Evolutionary conservation across 768 basidiomycete genomes (phyloP).

Genomic region (Hortiboletus flavorubellus): DNA sequence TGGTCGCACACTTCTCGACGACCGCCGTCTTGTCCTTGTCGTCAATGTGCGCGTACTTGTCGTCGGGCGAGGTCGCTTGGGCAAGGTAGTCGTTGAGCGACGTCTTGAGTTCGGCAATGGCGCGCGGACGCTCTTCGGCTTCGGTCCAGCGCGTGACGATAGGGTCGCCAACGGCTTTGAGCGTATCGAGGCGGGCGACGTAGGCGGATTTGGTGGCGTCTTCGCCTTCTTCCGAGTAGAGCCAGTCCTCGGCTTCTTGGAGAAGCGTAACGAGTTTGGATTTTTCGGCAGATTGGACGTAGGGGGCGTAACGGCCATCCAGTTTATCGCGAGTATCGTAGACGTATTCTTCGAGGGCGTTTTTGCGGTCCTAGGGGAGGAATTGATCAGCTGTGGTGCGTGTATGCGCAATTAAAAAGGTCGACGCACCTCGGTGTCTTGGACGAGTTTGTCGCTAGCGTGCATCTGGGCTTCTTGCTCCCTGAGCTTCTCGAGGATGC

Average conservation of each 20-base stretch:
- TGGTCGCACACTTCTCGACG: slow-evolving; percentile 85
- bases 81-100: slow-evolving; percentile 82
- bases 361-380: slow-evolving; percentile 80
- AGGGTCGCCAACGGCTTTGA: slow-evolving; percentile 86
- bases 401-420: slow-evolving; percentile 3
- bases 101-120: slow-evolving; percentile 77
- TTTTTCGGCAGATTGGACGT: slow-evolving; percentile 75
- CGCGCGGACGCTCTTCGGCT: slow-evolving; percentile 71
- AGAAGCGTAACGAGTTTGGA: slow-evolving; percentile 66
- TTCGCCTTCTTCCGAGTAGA: slow-evolving; percentile 95
- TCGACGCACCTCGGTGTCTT: slow-evolving; percentile 86
- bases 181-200: slow-evolving; percentile 72
- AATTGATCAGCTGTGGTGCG: not conserved
- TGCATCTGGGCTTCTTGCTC: slow-evolving; percentile 90
- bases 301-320: slow-evolving; percentile 80
- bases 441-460: slow-evolving; percentile 90
- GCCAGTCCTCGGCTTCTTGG: slow-evolving; percentile 88
- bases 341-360: slow-evolving; percentile 97
- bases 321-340: slow-evolving; percentile 94
- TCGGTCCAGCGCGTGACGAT: slow-evolving; percentile 83
- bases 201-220: slow-evolving; percentile 97
- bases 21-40: slow-evolving; percentile 83
- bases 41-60: slow-evolving; percentile 86
- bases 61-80: slow-evolving; percentile 80
- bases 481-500: slow-evolving; percentile 58